Evolutionary conservation across 805 yeast species (phyloP), one percentile per base, ranked within the genome.

Genomic region (Cyberlindnera xishuangbannaensis): DNA sequence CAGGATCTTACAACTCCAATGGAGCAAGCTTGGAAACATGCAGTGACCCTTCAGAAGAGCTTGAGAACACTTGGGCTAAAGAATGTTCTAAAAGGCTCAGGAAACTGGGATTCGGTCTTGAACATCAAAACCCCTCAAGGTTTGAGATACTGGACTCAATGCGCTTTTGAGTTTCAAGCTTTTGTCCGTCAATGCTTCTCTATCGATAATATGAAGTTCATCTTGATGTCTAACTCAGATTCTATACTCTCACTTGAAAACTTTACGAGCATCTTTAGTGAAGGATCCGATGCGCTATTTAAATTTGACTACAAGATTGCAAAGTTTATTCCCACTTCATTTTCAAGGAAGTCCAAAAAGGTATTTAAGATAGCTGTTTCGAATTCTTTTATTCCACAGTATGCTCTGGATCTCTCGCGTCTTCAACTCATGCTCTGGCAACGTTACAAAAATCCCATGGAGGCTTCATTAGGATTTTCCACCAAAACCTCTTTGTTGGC

Each of bases 21-120:
- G 62, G 68, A 67, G 14, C 82, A 76, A 40, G 66, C 70, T 9
- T 56, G 73, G 1, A 49, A 47, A 2, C 45, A 67, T 23, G 59
- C 76, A 14, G 58, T 55, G 26, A 27, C 43, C 0, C 43, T 79
- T 29, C 69, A 72, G 31, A 45, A 49, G 12, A 53, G 69, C 31
- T 40, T 69, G 14, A 34, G 43, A 0, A 25, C 31, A 1, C 25
- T 63, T 3, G 53, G 59, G 0, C 47, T 58, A 2, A 43, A 56
- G 20, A 73, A 71, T 59, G 42, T 75, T 2, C 34, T 76, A 25
- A 65, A 62, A 39, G 72, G 73, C 0, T 40, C 57, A 1, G 56
- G 65, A 2, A 52, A 53, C 41, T 57, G 50, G 51, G 36, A 46
- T 14, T 19, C 33, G 16, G 18, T 21, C 6, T 14, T 14, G 12